Evolutionary conservation across 768 basidiomycete species (phyloP), one percentile per base, ranked within the genome.

Genomic region (Suillus brevipes): DNA sequence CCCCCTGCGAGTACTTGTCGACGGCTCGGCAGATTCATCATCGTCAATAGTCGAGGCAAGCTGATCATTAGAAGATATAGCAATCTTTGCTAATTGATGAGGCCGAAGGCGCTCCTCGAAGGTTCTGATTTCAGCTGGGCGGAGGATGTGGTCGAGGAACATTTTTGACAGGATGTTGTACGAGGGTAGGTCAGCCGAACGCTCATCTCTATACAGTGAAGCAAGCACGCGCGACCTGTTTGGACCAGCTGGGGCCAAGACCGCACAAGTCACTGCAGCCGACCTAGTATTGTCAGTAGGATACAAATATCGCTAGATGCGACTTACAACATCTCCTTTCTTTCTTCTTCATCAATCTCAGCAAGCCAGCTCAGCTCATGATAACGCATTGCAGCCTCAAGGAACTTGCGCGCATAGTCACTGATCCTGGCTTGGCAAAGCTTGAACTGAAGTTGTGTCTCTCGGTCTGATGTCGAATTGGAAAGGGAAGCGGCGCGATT

Each of bases 81-180:
- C 84, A 56, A 97, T 89, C 74, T 88, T 90, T n/a, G 97, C 97
- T 34, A 97, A 85, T 75, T 99, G 97, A 79, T 99, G 97, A 18
- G 91, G 87, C 70, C 91, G 91, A 61, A 99, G 86, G 3, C 88
- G 90, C 52, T 83, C 83, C 75, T 96, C 94, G 74, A 99, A 99
- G 57, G 89, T 89, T 73, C 92, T 89, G 63, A 99, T 86, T 79
- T 99, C 97, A 53, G 86, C 82, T 1, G 95, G 84, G 52, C 95
- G 91, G 59, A 99, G 86, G 74, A 99, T 98, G 69, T 95, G 95
- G 74, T 99, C 97, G 67, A 99, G 89, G 79, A 97, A 95, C 97
- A 99, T 99, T 75, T 98, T 98, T 43, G 91, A 89, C 31, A 99
- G 87, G 75, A 99, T 95, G 72, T 92, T 91, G 80, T 89, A 90